Percentiles rank a stretch among this genome's conserved stretches.
Conservation (phyloP, 768 basidiomycete genomes). For the Mycena venus region DNA sequence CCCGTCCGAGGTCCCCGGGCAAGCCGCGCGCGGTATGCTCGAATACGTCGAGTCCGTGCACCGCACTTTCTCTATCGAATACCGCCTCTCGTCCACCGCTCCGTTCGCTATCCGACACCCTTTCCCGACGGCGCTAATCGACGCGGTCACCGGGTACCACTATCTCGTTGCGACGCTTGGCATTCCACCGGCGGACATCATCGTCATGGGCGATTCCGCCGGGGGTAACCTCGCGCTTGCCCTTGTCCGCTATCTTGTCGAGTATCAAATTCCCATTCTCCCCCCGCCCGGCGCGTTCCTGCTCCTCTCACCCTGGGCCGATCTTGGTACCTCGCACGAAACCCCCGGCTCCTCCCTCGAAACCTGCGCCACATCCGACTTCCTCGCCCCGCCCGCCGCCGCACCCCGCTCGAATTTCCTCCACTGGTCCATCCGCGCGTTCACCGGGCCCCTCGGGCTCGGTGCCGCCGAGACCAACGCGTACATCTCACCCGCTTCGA, state of each 20-base stretch:
- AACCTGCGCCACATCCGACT: background rate
- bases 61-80: slow-evolving; percentile 75
- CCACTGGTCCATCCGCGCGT: background rate
- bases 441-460: background rate
- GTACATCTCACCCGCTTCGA: background rate
- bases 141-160: slow-evolving; percentile 79
- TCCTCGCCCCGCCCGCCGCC: background rate
- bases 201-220: slow-evolving; percentile 83
- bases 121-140: slow-evolving; percentile 83
- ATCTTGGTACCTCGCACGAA: slow-evolving; percentile 35
- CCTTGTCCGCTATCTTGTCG: slow-evolving; percentile 72
- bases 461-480: background rate
- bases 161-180: slow-evolving; percentile 73
- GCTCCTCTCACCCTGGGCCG: slow-evolving; percentile 70
- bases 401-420: background rate
- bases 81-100: slow-evolving; percentile 69
- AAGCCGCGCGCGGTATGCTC: slow-evolving; percentile 62
- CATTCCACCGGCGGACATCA: slow-evolving; percentile 70
- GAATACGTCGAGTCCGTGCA: slow-evolving; percentile 55
- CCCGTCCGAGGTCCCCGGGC: slow-evolving; percentile 61
- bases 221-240: slow-evolving; percentile 81
- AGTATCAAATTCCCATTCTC: slow-evolving; percentile 54
- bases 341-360: background rate
- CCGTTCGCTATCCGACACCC: slow-evolving; percentile 61
- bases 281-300: slow-evolving; percentile 65